Percentiles rank a stretch among this genome's conserved stretches.
Evolutionary conservation across 1,284 basidiomycete genomes (phyloP).

Genomic region (Boletus nobilissimus): DNA sequence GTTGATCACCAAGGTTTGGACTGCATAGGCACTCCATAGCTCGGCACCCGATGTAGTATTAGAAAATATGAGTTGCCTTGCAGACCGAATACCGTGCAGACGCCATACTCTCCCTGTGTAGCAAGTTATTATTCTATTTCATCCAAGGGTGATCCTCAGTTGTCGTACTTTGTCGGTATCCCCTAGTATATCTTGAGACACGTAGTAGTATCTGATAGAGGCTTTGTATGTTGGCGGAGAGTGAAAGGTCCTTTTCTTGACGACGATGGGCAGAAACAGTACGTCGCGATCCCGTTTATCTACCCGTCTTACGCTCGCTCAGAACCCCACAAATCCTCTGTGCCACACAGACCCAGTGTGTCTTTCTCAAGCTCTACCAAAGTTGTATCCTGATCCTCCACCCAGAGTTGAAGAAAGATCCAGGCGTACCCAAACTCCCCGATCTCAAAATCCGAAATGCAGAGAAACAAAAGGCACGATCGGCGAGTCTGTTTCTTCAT

Average conservation of each 20-base stretch:
- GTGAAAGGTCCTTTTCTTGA: constrained; percentile 16
- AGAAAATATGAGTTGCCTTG: not conserved
- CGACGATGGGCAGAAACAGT: constrained; percentile 68
- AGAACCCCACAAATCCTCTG: constrained; percentile 57
- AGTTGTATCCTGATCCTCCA: not conserved
- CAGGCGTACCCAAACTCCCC: constrained; percentile 81
- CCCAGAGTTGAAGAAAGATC: constrained; percentile 83
- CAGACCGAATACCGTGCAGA: not conserved
- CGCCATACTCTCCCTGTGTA: too few relatives aligned
- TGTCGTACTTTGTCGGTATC: too few relatives aligned
- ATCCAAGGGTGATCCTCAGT: too few relatives aligned
- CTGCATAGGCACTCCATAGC: constrained; percentile 54
- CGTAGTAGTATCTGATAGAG: too few relatives aligned
- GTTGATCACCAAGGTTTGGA: constrained; percentile 73
- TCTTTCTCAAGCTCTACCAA: constrained; percentile 5
- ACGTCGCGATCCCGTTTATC: constrained; percentile 35
- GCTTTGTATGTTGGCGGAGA: constrained; percentile 25
- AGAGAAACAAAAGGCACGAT: constrained; percentile 58
- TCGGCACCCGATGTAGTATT: not conserved
- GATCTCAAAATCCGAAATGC: constrained; percentile 71
- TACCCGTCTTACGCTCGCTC: not conserved
- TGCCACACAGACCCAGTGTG: constrained; percentile 68
- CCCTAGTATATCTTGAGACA: too few relatives aligned
- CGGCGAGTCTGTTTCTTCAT: constrained; percentile 41
- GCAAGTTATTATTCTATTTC: too few relatives aligned